phyloP scores from a whole-genome alignment of 495 filamentous ascomycete genomes.

The Talaromyces stipitatus region DNA sequence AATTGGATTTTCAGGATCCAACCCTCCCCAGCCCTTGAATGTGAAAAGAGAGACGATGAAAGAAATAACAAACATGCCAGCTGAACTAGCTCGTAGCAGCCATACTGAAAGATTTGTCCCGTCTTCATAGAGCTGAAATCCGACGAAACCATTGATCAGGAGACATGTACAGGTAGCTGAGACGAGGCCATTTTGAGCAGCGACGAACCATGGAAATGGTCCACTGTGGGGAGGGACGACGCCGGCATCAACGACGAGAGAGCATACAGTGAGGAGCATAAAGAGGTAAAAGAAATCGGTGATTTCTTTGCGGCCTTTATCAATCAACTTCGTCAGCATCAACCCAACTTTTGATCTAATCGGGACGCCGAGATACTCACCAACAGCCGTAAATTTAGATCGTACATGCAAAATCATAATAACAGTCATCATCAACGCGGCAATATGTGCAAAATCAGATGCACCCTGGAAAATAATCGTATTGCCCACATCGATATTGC shows the following conservation, averaged over 20 bases:
- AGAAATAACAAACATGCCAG: conserved; percentile 78
- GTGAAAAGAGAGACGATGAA: conserved; percentile 84
- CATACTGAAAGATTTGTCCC: conserved; percentile 93
- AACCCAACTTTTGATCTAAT: neutral
- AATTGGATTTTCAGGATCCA: conserved; percentile 75
- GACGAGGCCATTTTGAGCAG: conserved; percentile 81
- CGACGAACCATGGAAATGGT: conserved; percentile 85
- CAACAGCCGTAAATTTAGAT: conserved; percentile 97
- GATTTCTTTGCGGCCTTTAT: conserved; percentile 85
- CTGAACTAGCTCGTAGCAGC: conserved; percentile 72
- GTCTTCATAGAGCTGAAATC: conserved; percentile 98
- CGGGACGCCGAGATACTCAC: conserved; percentile 44
- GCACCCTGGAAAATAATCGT: conserved; percentile 97
- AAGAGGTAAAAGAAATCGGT: conserved; percentile 96
- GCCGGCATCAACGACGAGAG: conserved; percentile 86
- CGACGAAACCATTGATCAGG: conserved; percentile 95
- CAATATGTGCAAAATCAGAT: conserved; percentile 84
- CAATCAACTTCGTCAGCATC: conserved; percentile 9
- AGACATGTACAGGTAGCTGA: conserved; percentile 85
- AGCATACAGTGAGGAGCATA: conserved; percentile 80
- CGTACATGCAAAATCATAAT: conserved; percentile 96
- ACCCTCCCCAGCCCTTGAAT: conserved; percentile 85
- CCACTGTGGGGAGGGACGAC: conserved; percentile 76
- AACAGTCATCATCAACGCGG: conserved; percentile 83
- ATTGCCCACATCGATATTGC: conserved; percentile 93